Evolutionary conservation across 345 rosid genomes (phyloP), one percentile per base, ranked within the genome.

Genomic region (Arabidopsis thaliana): DNA sequence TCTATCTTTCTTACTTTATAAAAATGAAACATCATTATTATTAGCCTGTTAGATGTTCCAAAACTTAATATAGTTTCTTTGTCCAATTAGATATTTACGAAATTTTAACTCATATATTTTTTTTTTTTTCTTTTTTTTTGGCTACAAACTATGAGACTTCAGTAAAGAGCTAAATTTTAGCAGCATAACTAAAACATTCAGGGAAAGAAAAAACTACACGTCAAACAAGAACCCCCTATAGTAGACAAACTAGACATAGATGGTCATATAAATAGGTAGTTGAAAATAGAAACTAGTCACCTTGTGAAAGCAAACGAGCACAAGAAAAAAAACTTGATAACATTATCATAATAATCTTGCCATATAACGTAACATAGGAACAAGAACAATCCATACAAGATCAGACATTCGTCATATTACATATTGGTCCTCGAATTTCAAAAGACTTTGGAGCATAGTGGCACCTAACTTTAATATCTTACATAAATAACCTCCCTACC

Each of bases 391-490:
- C 64, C 75, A 62, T 34, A 14, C 46, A 16, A 59, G 75, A 69
- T 69, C 40, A 53, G 53, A 33, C 62, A 59, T 60, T 37, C 34
- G 75, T 76, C 69, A 52, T 38, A 63, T 38, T 70, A 77, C 76
- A 69, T 71, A 53, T 30, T 14, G 37, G 61, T 64, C 61, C 67
- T 58, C 28, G 42, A 57, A 2, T 41, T 57, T 64, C 42, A 77
- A 57, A 55, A 77, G 45, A 77, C 52, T 34, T 33, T 60, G 42
- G 10, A 41, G 51, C 71, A 71, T 40, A 59, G 20, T 23, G 34
- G 24, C 24, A 57, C 68, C 63, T 78, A 78, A 71, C 33, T 49
- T 78, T 49, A 65, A 30, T 65, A 78, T 78, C 72, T 65, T 71
- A 78, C 81, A 65, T 59, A 58, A 71, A 56, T 42, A 71, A 71